phyloP scores from a whole-genome alignment of 1,139 yeast species.

The Protomyces inouyei region DNA sequence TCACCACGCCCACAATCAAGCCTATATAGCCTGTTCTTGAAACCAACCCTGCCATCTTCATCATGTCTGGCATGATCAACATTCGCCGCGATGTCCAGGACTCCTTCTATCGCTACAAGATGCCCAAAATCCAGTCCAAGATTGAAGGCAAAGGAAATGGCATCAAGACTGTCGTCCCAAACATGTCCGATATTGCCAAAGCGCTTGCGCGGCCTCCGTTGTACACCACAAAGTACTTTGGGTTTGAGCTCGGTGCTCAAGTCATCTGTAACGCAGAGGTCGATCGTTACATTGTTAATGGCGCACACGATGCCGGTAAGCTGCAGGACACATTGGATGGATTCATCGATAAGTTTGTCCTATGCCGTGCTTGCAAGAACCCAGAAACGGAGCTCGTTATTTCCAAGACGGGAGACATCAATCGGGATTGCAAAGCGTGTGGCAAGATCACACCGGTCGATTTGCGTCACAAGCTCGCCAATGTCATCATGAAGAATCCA shows the following conservation, averaged over 20 bases:
- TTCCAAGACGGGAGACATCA: constrained; percentile 67
- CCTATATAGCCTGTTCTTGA: neutral
- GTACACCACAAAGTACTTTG: constrained; percentile 83
- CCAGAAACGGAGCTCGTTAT: constrained; percentile 88
- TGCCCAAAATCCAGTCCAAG: constrained; percentile 97
- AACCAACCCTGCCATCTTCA: neutral
- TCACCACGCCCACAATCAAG: neutral
- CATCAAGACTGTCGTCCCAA: constrained; percentile 90
- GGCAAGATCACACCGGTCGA: constrained; percentile 84
- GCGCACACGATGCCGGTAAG: constrained; percentile 85
- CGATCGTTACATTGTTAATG: constrained; percentile 89
- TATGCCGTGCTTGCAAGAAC: constrained; percentile 91
- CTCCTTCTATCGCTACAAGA: constrained; percentile 97
- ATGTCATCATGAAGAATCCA: constrained; percentile 88
- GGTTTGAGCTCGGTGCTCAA: constrained; percentile 96
- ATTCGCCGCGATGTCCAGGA: constrained; percentile 96
- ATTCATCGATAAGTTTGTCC: constrained; percentile 83
- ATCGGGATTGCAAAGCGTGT: constrained; percentile 97
- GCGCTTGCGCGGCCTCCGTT: constrained; percentile 91
- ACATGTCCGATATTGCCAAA: constrained; percentile 87
- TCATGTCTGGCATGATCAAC: constrained; percentile 74
- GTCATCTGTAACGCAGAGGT: constrained; percentile 71
- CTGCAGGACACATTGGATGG: constrained; percentile 93
- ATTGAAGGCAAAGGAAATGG: constrained; percentile 99
- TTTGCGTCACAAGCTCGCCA: constrained; percentile 77